Conservation (phyloP, 2,329 filamentous ascomycete genomes). For the Parastagonospora nodorum region DNA sequence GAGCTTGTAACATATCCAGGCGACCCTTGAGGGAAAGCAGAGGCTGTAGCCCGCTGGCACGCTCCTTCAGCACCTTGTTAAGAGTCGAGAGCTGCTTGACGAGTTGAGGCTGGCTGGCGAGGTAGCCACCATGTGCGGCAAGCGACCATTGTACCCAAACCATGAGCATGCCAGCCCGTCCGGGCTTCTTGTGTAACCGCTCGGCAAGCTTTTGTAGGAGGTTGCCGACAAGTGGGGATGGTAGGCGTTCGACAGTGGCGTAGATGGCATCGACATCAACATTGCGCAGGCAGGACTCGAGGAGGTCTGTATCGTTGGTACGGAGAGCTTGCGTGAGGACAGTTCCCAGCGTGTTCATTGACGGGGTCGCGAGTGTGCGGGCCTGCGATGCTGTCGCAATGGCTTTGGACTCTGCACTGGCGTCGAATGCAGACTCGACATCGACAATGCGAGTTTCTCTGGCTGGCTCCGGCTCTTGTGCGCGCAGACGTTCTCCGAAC, state of each 20-base stretch:
- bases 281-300: constrained; percentile 89
- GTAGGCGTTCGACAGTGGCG: constrained; percentile 87
- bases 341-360: constrained; percentile 74
- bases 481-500: constrained; percentile 84
- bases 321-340: constrained; percentile 92
- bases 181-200: constrained; percentile 82
- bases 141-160: constrained; percentile 96
- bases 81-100: constrained; percentile 77
- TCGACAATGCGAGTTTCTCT: constrained; percentile 64
- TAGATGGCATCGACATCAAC: constrained; percentile 77
- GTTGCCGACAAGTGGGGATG: constrained; percentile 78
- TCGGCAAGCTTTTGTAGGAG: constrained; percentile 86
- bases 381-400: constrained; percentile 50
- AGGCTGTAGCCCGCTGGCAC: constrained; percentile 79
- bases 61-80: constrained; percentile 85
- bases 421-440: constrained; percentile 63
- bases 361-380: constrained; percentile 62
- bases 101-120: constrained; percentile 84
- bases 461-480: constrained; percentile 54
- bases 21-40: constrained; percentile 91
- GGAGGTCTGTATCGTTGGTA: constrained; percentile 85
- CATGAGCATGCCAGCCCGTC: constrained; percentile 87
- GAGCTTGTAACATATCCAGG: constrained; percentile 89
- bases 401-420: constrained; percentile 52
- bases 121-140: constrained; percentile 86